A percentile compares a stretch with the other conserved stretches of the same genome.
Evolutionary conservation across 139 green algal genomes (phyloP).

Genomic region (Closterium sp.): DNA sequence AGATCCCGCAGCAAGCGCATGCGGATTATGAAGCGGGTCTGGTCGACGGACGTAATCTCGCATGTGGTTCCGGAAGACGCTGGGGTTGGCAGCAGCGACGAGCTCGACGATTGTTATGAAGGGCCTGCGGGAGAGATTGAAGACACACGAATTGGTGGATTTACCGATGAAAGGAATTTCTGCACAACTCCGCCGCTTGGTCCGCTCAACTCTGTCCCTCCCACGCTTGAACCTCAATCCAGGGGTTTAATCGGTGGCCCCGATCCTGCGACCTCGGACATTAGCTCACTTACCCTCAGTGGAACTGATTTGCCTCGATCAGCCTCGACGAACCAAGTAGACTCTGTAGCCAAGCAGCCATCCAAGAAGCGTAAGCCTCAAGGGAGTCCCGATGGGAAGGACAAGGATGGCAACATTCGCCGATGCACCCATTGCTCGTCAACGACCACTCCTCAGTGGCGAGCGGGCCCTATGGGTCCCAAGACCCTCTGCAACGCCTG

Average conservation of each 20-base stretch:
- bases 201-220: not conserved
- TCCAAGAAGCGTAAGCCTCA: conserved; percentile 6
- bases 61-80: not conserved
- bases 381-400: not conserved
- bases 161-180: not conserved
- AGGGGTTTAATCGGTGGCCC: not conserved
- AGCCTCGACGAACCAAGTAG: not conserved
- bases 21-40: conserved; percentile 13
- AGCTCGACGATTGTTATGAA: not conserved
- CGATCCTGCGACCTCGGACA: not conserved
- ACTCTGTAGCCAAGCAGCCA: not conserved
- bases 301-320: not conserved
- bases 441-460: conserved; percentile 62
- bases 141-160: not conserved
- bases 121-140: not conserved
- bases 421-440: conserved; percentile 49
- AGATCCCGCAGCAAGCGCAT: conserved; percentile 14
- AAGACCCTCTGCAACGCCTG: conserved; percentile 74
- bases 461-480: conserved; percentile 54
- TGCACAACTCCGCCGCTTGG: not conserved
- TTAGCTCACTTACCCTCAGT: not conserved
- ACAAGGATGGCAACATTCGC: not conserved
- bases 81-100: not conserved
- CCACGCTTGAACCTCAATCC: not conserved
- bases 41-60: conserved; percentile 7